A percentile compares a stretch with the other conserved stretches of the same genome.
phyloP scores from a whole-genome alignment of 805 yeast species.

The Blastobotrys terrestris region DNA sequence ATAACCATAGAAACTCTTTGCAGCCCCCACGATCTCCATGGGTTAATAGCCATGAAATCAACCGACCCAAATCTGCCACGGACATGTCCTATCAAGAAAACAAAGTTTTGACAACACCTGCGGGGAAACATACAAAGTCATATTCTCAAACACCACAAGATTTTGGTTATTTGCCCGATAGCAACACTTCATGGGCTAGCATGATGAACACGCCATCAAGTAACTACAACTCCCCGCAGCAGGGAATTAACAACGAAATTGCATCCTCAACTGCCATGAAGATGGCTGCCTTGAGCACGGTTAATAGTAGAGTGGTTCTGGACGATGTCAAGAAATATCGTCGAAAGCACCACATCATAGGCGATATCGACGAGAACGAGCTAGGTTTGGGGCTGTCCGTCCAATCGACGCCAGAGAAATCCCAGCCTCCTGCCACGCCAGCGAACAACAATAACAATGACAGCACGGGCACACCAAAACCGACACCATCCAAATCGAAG shows the following conservation, averaged over 20 bases:
- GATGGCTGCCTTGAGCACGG: constrained; percentile 61
- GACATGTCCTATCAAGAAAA: background rate
- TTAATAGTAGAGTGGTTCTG: constrained; percentile 37
- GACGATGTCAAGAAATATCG: constrained; percentile 32
- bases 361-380: constrained; percentile 13
- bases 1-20: background rate
- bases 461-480: background rate
- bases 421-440: constrained; percentile 22
- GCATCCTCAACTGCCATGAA: constrained; percentile 42
- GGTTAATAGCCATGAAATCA: constrained; percentile 9
- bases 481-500: background rate
- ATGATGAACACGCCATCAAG: constrained; percentile 25
- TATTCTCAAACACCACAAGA: constrained; percentile 2
- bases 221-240: constrained; percentile 7
- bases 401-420: constrained; percentile 1
- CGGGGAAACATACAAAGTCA: background rate
- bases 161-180: constrained; percentile 14
- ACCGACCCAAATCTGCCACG: constrained; percentile 25
- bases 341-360: constrained; percentile 12
- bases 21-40: constrained; percentile 6
- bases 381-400: constrained; percentile 6
- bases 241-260: constrained; percentile 24
- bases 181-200: constrained; percentile 26
- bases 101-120: constrained; percentile 3
- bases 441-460: background rate